phyloP scores from a whole-genome alignment of 495 filamentous ascomycete genomes.

The Penicillium antarcticum region DNA sequence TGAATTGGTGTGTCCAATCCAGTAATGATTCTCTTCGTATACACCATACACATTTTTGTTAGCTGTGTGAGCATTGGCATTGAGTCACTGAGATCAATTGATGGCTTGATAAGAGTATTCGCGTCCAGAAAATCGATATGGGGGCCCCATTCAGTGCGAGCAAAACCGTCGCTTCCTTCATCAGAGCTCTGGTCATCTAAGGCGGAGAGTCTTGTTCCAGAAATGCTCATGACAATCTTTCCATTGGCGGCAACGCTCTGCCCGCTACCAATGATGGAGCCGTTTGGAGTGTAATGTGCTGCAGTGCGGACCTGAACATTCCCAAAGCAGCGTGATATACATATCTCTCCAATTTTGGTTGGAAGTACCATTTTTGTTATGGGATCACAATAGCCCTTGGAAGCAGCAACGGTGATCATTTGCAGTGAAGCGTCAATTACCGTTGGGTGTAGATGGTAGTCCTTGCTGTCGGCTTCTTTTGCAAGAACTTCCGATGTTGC shows the following conservation, averaged over 20 bases:
- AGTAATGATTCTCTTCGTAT: conserved; percentile 5
- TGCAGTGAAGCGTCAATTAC: conserved; percentile 20
- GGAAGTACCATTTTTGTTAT: conserved; percentile 14
- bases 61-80: conserved; percentile 1
- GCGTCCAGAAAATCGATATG: conserved; percentile 14
- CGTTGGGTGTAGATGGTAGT: conserved; percentile 14
- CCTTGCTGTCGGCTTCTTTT: conserved; percentile 5
- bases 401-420: conserved; percentile 3
- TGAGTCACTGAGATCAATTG: not conserved
- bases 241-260: conserved; percentile 3
- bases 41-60: conserved; percentile 9
- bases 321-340: conserved; percentile 7
- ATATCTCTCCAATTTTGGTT: conserved; percentile 28
- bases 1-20: conserved; percentile 1
- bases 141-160: conserved; percentile 12
- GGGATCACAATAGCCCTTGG: conserved; percentile 5
- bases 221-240: conserved; percentile 1
- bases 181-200: conserved; percentile 11
- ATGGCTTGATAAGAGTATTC: conserved; percentile 11
- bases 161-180: not conserved
- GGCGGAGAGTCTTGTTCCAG: conserved; percentile 6
- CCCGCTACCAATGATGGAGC: conserved; percentile 1
- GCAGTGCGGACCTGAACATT: conserved; percentile 4
- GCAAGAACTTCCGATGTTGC: conserved; percentile 10
- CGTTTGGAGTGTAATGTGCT: conserved; percentile 7